These are phyloP conservation scores for Zygotorulaspora danielsina DNA, from an alignment of 805 yeast species.

Conservation along the genomic window DNA sequence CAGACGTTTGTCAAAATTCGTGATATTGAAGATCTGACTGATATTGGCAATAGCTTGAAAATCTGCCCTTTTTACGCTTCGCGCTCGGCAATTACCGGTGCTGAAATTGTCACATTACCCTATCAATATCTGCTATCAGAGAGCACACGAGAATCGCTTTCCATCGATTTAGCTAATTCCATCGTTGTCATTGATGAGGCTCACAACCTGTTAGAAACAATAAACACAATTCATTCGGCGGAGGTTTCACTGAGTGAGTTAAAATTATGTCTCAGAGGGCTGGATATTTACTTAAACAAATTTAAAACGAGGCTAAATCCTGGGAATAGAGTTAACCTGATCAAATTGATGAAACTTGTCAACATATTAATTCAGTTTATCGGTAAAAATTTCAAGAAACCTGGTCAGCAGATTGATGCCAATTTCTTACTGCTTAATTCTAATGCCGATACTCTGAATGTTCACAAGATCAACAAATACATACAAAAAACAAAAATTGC, in stretches of 20 bases:
- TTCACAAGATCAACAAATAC: conserved; percentile 62
- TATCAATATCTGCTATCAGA: conserved; percentile 69
- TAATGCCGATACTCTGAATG: conserved; percentile 66
- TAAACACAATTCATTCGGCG: conserved; percentile 64
- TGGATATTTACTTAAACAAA: conserved; percentile 52
- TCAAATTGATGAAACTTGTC: conserved; percentile 58
- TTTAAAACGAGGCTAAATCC: conserved; percentile 64
- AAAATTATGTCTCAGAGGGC: conserved; percentile 40
- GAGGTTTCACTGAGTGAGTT: conserved; percentile 51
- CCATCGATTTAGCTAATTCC: conserved; percentile 55
- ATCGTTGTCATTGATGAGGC: conserved; percentile 88
- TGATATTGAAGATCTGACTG: conserved; percentile 76
- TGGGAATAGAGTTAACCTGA: conserved; percentile 64
- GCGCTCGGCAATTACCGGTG: conserved; percentile 48
- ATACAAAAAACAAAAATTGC: conserved; percentile 70
- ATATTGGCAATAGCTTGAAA: conserved; percentile 50
- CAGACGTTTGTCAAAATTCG: conserved; percentile 50
- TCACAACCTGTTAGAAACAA: conserved; percentile 77
- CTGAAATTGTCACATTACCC: conserved; percentile 81
- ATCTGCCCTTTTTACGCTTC: conserved; percentile 83
- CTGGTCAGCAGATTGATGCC: conserved; percentile 53
- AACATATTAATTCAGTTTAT: conserved; percentile 50
- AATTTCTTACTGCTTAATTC: conserved; percentile 53
- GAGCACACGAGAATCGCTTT: conserved; percentile 55
- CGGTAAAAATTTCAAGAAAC: conserved; percentile 32